Evolutionary conservation across 257 asterid species (phyloP), one percentile per base, ranked within the genome.

Genomic region (Penstemon barbatus): DNA sequence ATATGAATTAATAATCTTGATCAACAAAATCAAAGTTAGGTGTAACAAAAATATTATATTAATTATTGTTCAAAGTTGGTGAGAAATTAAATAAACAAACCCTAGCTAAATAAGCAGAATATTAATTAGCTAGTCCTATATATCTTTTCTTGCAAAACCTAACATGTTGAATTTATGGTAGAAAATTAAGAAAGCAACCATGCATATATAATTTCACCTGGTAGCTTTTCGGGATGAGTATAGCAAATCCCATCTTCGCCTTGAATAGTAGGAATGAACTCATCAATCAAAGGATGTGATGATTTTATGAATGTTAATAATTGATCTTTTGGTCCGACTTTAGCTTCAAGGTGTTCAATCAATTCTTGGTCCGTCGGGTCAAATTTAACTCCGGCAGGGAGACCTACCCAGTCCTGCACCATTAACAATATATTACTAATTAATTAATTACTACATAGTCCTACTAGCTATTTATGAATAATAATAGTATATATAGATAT

Each of bases 301-400:
- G 33, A 25, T 25, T 1, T 25, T 0, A 25, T 25, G 2, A 25
- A 25, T 25, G 33, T 25, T 25, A 25, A 25, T 25, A 25, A 25
- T 25, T 25, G 2, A 1, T 25, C 2, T 25, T 2, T 2, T 25
- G 33, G 33, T 25, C 2, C 33, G 2, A 1, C 33, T 25, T 25
- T 25, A 25, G 33, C 33, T 25, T 94, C 99, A 2, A 94, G 95
- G 80, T 94, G 99, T 25, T 94, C 98, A 45, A 91, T 94, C 79
- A 94, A 77, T 80, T 94, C 98, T 66, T 94, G 99, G 72, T 94
- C 99, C 37, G 99, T 94, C 69, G 99, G 99, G 64, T 94, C 99
- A 64, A 94, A 94, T 68, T 94, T 94, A 73, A 94, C 99, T 39
- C 99, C 99, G 50, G 99, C 99, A 55, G 99, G 99, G 68, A 94